Percentiles rank a stretch among this genome's conserved stretches.
These are phyloP conservation scores for Benincasa hispida DNA, from an alignment of 306 rosid species.

Conservation along the genomic window DNA sequence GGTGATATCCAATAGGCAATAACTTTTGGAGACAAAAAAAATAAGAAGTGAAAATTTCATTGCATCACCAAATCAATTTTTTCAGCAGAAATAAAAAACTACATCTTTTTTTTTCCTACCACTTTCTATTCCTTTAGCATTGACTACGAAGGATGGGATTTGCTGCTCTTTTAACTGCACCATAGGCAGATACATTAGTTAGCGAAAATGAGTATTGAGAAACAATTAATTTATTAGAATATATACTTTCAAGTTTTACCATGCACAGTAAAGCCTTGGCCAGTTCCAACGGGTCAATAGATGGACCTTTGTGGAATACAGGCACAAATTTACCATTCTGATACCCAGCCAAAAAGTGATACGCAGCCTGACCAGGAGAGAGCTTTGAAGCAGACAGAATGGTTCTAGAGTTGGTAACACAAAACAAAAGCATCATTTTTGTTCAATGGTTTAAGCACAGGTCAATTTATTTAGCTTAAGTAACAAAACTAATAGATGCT, in stretches of 20 bases:
- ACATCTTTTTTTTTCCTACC: conserved; percentile 13
- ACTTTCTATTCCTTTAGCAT: conserved; percentile 16
- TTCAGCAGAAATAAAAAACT: not conserved
- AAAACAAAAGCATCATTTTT: not conserved
- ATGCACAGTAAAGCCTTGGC: conserved; percentile 22
- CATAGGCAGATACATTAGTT: not conserved
- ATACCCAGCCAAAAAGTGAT: conserved; percentile 36
- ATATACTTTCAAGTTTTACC: conserved; percentile 16
- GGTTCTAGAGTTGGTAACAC: conserved; percentile 19
- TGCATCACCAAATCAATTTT: not conserved
- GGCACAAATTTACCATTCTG: conserved; percentile 38
- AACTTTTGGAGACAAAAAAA: not conserved
- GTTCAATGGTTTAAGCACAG: not conserved
- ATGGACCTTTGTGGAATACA: conserved; percentile 21
- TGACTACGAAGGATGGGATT: conserved; percentile 29
- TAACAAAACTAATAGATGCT: not conserved
- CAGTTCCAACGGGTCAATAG: conserved; percentile 21
- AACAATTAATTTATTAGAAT: not conserved
- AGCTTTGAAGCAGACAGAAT: conserved; percentile 34
- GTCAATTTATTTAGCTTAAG: not conserved
- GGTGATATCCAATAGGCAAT: not conserved
- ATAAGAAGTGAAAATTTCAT: not conserved
- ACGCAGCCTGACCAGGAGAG: conserved; percentile 39
- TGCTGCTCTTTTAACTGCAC: conserved; percentile 29
- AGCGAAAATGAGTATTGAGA: not conserved